Conservation (phyloP, 2,329 filamentous ascomycete species). For the Aureobasidium sp. region DNA sequence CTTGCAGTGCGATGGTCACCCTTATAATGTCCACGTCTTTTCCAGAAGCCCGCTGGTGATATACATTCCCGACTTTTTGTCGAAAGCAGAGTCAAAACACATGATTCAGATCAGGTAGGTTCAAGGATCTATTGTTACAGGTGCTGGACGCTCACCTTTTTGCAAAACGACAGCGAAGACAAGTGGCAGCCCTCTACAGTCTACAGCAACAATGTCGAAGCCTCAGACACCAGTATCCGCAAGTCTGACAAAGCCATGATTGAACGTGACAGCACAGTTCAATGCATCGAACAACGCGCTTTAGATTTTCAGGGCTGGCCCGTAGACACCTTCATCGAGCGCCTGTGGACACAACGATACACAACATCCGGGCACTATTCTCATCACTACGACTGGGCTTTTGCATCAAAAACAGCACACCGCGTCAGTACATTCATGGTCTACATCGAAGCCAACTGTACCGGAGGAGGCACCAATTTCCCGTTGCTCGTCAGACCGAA, state of each 20-base stretch:
- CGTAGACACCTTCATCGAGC: conserved; percentile 51
- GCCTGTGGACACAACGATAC: conserved; percentile 55
- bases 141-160: conserved; percentile 9
- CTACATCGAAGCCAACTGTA: conserved; percentile 47
- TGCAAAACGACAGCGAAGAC: conserved; percentile 26
- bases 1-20: conserved; percentile 34
- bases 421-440: conserved; percentile 57
- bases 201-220: conserved; percentile 43
- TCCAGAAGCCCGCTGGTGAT: conserved; percentile 49
- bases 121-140: neutral
- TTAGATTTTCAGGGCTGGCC: conserved; percentile 55
- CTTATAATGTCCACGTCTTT: conserved; percentile 43
- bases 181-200: conserved; percentile 51
- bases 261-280: conserved; percentile 42
- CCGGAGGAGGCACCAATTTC: conserved; percentile 56
- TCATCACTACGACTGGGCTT: conserved; percentile 54
- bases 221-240: conserved; percentile 43
- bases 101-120: conserved; percentile 47
- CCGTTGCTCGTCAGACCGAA: conserved; percentile 43
- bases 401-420: conserved; percentile 24
- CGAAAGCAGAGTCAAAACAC: conserved; percentile 41
- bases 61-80: conserved; percentile 52
- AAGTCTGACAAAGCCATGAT: conserved; percentile 47
- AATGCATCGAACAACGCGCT: conserved; percentile 54
- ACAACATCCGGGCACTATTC: conserved; percentile 51